Evolutionary conservation across 306 rosid species (phyloP).

Genomic region (Acmispon strigosus): DNA sequence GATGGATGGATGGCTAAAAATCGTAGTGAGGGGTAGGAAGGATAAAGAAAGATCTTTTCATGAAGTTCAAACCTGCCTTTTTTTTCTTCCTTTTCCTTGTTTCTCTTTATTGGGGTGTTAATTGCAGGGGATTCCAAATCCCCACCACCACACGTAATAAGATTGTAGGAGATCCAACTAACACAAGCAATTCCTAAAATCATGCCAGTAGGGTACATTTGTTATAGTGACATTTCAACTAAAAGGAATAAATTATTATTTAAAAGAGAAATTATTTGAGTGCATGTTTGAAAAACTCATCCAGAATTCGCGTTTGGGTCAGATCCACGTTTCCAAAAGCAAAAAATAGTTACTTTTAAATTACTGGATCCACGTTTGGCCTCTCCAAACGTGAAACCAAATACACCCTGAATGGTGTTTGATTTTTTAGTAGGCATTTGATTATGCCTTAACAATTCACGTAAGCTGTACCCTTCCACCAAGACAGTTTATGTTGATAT

Average conservation of each 20-base stretch:
- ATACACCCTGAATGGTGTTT: too few species aligned
- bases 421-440: too few species aligned
- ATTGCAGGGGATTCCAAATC: conserved; percentile 7
- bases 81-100: neutral
- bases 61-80: neutral
- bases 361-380: too few species aligned
- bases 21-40: neutral
- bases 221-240: neutral
- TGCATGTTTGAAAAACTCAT: too few species aligned
- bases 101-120: conserved; percentile 4
- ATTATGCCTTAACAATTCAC: too few species aligned
- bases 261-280: neutral
- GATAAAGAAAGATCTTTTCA: neutral
- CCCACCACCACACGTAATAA: neutral
- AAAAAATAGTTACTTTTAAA: too few species aligned
- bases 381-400: too few species aligned
- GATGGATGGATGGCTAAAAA: too few species aligned
- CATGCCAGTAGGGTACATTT: neutral
- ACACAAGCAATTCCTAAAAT: neutral
- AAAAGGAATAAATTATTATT: neutral
- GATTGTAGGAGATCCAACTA: neutral
- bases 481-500: too few species aligned
- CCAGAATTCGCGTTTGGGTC: too few species aligned
- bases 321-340: too few species aligned
- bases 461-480: too few species aligned